Evolutionary conservation across 2,329 filamentous ascomycete genomes (phyloP).

Genomic region (Ophiostoma sp.): DNA sequence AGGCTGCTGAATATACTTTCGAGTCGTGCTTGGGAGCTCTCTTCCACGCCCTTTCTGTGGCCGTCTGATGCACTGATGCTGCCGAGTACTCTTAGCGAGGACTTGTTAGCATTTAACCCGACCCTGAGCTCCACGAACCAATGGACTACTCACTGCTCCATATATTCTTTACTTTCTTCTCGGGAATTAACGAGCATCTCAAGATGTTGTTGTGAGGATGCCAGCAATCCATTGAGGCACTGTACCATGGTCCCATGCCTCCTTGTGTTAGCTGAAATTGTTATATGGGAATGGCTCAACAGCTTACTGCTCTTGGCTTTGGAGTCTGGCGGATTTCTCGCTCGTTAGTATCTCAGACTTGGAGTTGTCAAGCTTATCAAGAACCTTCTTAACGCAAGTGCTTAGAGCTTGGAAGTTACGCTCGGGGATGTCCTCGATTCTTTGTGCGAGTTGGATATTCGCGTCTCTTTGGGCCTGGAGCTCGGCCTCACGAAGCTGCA

Average conservation of each 20-base stretch:
- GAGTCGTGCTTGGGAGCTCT: background rate
- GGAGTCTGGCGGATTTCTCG: background rate
- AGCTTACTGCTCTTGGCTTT: conserved; percentile 18
- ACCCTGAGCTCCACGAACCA: background rate
- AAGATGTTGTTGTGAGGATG: background rate
- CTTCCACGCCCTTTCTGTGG: background rate
- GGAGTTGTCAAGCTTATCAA: conserved; percentile 20
- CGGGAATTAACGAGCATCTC: conserved; percentile 13
- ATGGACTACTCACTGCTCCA: conserved; percentile 10
- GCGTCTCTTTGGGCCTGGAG: conserved; percentile 9
- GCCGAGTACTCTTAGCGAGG: background rate
- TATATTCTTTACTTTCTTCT: conserved; percentile 3
- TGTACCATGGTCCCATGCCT: conserved; percentile 12
- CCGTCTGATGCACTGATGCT: background rate
- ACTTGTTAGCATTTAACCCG: background rate
- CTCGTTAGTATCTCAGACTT: conserved; percentile 6
- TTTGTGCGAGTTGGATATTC: conserved; percentile 14
- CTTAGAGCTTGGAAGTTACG: conserved; percentile 23
- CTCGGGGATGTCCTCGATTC: conserved; percentile 23
- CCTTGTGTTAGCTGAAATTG: background rate
- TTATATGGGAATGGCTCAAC: too few relatives aligned
- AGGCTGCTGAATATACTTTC: background rate
- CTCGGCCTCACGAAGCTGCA: conserved; percentile 21
- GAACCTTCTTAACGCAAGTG: conserved; percentile 21
- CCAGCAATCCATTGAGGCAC: conserved; percentile 13